A percentile compares a stretch with the other conserved stretches of the same genome.
Evolutionary conservation across 2,329 filamentous ascomycete genomes (phyloP).

Genomic region (Pyrenophora seminiperda): DNA sequence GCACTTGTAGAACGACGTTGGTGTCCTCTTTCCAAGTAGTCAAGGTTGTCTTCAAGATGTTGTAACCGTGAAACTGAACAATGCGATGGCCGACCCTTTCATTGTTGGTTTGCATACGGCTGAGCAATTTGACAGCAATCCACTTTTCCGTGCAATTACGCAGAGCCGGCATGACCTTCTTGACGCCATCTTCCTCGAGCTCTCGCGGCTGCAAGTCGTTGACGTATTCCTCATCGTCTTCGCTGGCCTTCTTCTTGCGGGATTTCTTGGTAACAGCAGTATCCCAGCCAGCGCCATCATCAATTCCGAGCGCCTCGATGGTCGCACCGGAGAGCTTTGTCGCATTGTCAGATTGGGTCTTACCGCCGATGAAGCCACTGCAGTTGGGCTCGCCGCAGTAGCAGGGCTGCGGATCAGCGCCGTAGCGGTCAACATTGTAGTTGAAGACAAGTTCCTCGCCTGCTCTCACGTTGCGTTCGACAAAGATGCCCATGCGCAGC

Average conservation of each 20-base stretch:
- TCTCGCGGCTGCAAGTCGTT: conserved; percentile 81
- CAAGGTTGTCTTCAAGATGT: conserved; percentile 87
- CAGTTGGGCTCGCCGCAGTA: conserved; percentile 96
- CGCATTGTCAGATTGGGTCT: conserved; percentile 93
- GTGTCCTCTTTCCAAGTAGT: conserved; percentile 85
- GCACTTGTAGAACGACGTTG: conserved; percentile 85
- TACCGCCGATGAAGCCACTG: conserved; percentile 94
- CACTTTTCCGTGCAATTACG: conserved; percentile 99
- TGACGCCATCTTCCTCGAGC: conserved; percentile 81
- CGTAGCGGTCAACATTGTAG: conserved; percentile 98
- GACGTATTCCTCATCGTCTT: conserved; percentile 95
- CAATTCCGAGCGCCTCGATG: conserved; percentile 94
- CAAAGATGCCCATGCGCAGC: conserved; percentile 98
- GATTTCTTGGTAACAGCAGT: conserved; percentile 86
- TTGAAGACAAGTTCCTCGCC: conserved; percentile 98
- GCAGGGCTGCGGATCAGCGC: conserved; percentile 93
- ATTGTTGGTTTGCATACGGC: conserved; percentile 84
- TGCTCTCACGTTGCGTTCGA: conserved; percentile 78
- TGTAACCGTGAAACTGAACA: conserved; percentile 95
- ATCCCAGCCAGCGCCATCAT: conserved; percentile 91
- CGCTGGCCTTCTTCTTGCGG: conserved; percentile 86
- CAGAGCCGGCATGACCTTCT: conserved; percentile 93
- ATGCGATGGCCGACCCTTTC: conserved; percentile 86
- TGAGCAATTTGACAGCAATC: conserved; percentile 94
- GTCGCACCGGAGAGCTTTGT: conserved; percentile 88